phyloP scores from a whole-genome alignment of 495 filamentous ascomycete genomes.

The Penicillium pulvis region DNA sequence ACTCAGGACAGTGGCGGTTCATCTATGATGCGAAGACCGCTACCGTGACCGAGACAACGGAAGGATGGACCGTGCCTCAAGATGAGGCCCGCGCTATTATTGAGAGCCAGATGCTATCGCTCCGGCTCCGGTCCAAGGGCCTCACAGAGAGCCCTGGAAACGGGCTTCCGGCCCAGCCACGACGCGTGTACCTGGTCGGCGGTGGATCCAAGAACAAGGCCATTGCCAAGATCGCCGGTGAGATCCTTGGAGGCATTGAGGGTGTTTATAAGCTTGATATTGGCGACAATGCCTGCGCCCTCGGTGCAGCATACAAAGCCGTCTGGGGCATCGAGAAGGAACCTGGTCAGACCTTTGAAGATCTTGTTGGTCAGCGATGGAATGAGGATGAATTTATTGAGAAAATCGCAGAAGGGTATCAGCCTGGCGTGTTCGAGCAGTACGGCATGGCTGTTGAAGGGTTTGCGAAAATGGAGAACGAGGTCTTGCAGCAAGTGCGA shows the following conservation, averaged over 20 bases:
- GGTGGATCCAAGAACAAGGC: constrained; percentile 86
- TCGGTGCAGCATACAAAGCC: constrained; percentile 96
- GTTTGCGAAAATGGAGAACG: constrained; percentile 77
- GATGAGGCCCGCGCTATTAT: constrained; percentile 85
- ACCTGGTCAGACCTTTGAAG: constrained; percentile 77
- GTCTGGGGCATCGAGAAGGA: constrained; percentile 82
- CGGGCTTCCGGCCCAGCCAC: constrained; percentile 75
- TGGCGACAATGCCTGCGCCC: constrained; percentile 92
- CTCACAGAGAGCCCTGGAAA: constrained; percentile 62
- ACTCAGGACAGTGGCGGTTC: constrained; percentile 82
- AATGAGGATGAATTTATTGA: constrained; percentile 78
- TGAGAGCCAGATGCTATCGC: constrained; percentile 90
- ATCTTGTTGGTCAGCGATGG: constrained; percentile 81
- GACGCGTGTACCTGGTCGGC: constrained; percentile 90
- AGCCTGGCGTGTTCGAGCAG: constrained; percentile 65
- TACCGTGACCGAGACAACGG: constrained; percentile 46
- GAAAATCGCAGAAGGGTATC: constrained; percentile 82
- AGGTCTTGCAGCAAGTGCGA: constrained; percentile 48
- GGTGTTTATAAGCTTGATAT: constrained; percentile 92
- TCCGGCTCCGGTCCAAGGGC: constrained; percentile 77
- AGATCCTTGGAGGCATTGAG: constrained; percentile 85
- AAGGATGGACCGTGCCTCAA: constrained; percentile 53
- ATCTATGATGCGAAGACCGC: constrained; percentile 53
- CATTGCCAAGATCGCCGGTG: constrained; percentile 76
- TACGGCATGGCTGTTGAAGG: constrained; percentile 78